A percentile compares a stretch with the other conserved stretches of the same genome.
Conservation (phyloP, 1,284 basidiomycete species). For the Marasmius oreades region DNA sequence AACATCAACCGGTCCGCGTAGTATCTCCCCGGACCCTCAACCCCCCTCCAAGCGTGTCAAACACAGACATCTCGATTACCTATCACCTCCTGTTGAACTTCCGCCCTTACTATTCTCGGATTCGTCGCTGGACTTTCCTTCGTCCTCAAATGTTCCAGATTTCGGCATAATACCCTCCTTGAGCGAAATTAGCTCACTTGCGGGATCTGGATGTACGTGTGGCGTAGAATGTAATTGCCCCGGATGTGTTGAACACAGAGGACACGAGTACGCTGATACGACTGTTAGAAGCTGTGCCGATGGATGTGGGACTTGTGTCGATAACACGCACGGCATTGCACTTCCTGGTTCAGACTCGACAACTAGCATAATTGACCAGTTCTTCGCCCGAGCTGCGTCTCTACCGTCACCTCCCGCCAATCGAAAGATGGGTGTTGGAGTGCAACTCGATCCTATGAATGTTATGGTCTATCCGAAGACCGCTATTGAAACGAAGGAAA, state of each 20-base stretch:
- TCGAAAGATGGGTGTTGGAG: constrained; percentile 33
- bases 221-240: constrained; percentile 69
- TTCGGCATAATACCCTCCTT: constrained; percentile 60
- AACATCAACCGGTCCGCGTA: neutral
- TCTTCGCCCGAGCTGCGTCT: constrained; percentile 60
- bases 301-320: constrained; percentile 66
- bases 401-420: constrained; percentile 51
- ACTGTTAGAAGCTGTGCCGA: constrained; percentile 51
- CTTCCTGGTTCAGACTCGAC: constrained; percentile 29
- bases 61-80: constrained; percentile 10
- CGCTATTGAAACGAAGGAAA: constrained; percentile 32
- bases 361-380: constrained; percentile 47
- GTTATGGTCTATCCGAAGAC: constrained; percentile 42
- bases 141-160: constrained; percentile 31
- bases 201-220: constrained; percentile 67
- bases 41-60: constrained; percentile 32
- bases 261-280: constrained; percentile 39
- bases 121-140: constrained; percentile 17
- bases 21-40: constrained; percentile 11
- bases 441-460: constrained; percentile 46
- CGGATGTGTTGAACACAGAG: constrained; percentile 67
- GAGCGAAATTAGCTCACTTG: constrained; percentile 49
- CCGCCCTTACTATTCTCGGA: constrained; percentile 36
- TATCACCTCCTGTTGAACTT: constrained; percentile 34
- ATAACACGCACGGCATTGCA: constrained; percentile 41